Evolutionary conservation across 2,329 filamentous ascomycete species (phyloP), one percentile per base, ranked within the genome.

Genomic region (Beauveria medogensis): DNA sequence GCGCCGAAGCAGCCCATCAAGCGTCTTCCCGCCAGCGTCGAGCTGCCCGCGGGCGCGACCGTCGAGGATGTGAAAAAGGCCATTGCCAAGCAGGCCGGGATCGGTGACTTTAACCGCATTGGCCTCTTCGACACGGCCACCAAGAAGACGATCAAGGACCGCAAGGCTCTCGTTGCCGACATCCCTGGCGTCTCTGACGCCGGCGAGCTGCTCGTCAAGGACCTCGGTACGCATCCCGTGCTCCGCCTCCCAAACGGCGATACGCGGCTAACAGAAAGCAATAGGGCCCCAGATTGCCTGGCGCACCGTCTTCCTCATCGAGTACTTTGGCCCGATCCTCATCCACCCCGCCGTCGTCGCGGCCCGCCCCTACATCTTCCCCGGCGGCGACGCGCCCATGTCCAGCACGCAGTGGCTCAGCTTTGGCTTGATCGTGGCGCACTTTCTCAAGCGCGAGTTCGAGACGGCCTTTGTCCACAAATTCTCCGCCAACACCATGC

Each of bases 401-500:
- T 77, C 82, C 71, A 72, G 77, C 79, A 80, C 83, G 2, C 94
- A 99, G 75, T 84, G 82, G 68, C 80, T 96, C 56, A 82, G 87
- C 55, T 88, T 92, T 71, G 77, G 78, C 63, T 84, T 96, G 72
- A 84, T 96, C 69, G 78, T 86, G 61, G 74, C 89, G 14, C 94
- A 99, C 80, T 99, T 97, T 75, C 66, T 90, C 72, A 99, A 99
- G 83, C 92, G 94, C 71, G 94, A 99, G 79, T 82, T 91, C 66
- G 94, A 99, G 79, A 97, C 94, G 0, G 72, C 96, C 64, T 96
- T 94, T 72, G 84, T 99, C 64, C 94, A 99, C 81, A 91, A 91
- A 72, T 99, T 99, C 81, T 93, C 91, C 61, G 86, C 89, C 64
- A 91, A 89, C 69, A 99, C 94, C 54, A 99, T 99, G 94, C 94